Conservation (phyloP, 202 grass and related monocot species). For the Bolboschoenoplectus hybrid region DNA sequence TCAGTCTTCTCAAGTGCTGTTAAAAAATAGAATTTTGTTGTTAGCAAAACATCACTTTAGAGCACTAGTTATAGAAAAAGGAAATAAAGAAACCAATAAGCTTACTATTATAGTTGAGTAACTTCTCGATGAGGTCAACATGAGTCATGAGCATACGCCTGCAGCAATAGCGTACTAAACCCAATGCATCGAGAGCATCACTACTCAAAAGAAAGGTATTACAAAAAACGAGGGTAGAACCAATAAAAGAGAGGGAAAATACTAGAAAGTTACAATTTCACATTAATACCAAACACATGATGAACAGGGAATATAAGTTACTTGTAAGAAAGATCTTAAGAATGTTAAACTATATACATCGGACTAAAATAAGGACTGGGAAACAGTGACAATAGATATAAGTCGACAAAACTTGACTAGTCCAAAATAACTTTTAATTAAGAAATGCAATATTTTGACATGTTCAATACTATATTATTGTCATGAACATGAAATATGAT, state of each 20-base stretch:
- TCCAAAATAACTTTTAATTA: background rate
- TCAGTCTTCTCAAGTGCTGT: slow-evolving; percentile 87
- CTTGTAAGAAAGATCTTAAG: background rate
- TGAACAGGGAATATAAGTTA: background rate
- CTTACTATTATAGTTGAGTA: slow-evolving; percentile 99
- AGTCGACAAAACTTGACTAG: background rate
- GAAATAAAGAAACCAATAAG: background rate
- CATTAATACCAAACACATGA: background rate
- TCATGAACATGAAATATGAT: background rate
- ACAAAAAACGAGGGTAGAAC: background rate
- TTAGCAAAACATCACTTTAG: slow-evolving; percentile 1
- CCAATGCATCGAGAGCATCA: slow-evolving; percentile 94
- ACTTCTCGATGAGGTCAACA: slow-evolving; percentile 97
- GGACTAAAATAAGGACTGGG: background rate
- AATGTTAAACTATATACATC: background rate
- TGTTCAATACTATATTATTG: background rate
- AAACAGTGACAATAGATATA: background rate
- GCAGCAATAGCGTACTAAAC: slow-evolving; percentile 90
- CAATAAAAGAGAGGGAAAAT: slow-evolving; percentile 1
- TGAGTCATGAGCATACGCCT: slow-evolving; percentile 98
- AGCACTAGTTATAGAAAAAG: background rate
- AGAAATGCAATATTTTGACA: background rate
- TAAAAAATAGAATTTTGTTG: slow-evolving; percentile 25
- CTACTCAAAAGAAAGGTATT: slow-evolving; percentile 43
- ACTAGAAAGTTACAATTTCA: background rate